phyloP scores from a whole-genome alignment of 2,329 filamentous ascomycete genomes.

The Tolypocladium endophyticum region DNA sequence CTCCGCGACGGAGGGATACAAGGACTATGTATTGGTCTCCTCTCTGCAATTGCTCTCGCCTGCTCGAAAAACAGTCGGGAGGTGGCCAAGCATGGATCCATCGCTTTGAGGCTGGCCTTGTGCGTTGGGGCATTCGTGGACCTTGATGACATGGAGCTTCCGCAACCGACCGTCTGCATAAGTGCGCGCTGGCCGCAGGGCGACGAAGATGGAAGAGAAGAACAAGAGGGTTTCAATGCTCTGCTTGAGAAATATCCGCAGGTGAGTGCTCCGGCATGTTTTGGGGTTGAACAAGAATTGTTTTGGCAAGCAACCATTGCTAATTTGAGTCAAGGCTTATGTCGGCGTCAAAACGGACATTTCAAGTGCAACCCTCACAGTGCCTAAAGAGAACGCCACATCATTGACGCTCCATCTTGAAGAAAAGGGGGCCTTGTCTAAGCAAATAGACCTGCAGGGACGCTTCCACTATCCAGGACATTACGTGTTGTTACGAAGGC shows the following conservation, averaged over 20 bases:
- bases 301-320: not conserved
- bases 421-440: not conserved
- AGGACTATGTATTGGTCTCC: not conserved
- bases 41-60: not conserved
- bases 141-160: not conserved
- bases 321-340: not conserved
- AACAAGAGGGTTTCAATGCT: not conserved
- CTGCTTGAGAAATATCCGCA: not conserved
- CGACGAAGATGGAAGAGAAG: not conserved
- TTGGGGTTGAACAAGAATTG: not conserved
- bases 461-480: not conserved
- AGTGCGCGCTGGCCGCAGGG: not conserved
- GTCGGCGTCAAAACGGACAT: not conserved
- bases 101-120: not conserved
- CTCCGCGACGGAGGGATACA: not conserved
- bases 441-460: slow-evolving; percentile 1
- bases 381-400: not conserved
- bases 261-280: not conserved
- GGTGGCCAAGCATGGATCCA: not conserved
- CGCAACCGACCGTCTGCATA: not conserved
- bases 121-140: not conserved
- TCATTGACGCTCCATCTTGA: not conserved
- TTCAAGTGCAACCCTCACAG: not conserved
- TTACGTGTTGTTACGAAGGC: not conserved
- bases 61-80: not conserved